These are phyloP conservation scores for Leccinum fibrillosum DNA, from an alignment of 768 basidiomycete species.

Conservation along the genomic window DNA sequence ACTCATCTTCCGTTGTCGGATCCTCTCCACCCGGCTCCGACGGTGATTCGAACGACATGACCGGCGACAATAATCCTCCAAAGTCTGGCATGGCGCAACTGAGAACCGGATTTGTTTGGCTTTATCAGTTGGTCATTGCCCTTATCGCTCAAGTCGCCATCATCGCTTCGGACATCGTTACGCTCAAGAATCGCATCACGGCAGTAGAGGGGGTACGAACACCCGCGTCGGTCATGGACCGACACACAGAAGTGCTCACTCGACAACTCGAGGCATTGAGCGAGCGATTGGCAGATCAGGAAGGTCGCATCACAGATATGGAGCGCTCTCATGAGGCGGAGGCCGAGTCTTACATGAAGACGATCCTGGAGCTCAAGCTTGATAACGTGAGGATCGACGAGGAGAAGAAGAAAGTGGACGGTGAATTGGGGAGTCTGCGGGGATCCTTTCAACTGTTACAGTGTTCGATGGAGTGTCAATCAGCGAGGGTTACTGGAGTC, in stretches of 20 bases:
- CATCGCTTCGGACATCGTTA: conserved; percentile 12
- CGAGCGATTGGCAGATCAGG: conserved; percentile 11
- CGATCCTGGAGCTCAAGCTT: conserved; percentile 14
- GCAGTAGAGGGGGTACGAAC: conserved; percentile 8
- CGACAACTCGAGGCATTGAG: conserved; percentile 9
- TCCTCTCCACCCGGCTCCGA: not conserved
- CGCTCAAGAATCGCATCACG: conserved; percentile 17
- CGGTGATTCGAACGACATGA: not conserved
- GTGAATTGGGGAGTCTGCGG: conserved; percentile 3
- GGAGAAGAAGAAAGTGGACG: conserved; percentile 6
- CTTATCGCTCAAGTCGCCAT: conserved; percentile 4
- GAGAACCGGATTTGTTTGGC: conserved; percentile 1
- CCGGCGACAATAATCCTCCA: not conserved
- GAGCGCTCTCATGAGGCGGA: conserved; percentile 8
- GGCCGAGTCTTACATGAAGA: conserved; percentile 1
- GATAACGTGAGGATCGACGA: not conserved
- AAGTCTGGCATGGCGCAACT: conserved; percentile 3
- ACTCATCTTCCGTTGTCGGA: not conserved
- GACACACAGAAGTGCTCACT: conserved; percentile 2
- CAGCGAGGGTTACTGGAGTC: conserved; percentile 9
- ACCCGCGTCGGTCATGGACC: not conserved
- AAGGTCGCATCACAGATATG: conserved; percentile 8
- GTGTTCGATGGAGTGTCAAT: conserved; percentile 12
- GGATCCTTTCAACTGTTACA: conserved; percentile 1
- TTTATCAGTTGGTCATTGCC: conserved; percentile 3